These are phyloP conservation scores for Solanum tacnaense DNA, from an alignment of 257 asterid genomes.

Conservation along the genomic window DNA sequence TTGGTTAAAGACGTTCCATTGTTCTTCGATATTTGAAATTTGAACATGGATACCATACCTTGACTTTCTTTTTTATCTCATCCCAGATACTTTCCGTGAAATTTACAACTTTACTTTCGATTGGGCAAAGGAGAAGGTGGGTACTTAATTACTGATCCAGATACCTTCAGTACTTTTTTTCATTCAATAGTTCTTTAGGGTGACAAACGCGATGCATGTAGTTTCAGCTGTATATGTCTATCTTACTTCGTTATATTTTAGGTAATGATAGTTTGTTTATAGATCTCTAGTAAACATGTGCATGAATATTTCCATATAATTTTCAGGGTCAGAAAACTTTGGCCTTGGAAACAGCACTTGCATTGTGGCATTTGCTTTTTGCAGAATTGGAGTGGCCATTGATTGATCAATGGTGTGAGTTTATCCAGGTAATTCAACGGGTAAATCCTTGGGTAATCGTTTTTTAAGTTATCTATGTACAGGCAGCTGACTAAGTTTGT, in stretches of 20 bases:
- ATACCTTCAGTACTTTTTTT: not conserved
- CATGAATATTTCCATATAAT: not conserved
- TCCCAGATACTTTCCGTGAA: constrained; percentile 74
- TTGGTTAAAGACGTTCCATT: not conserved
- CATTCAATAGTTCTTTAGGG: not conserved
- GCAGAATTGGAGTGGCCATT: constrained; percentile 91
- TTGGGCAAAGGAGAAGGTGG: constrained; percentile 98
- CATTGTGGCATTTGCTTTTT: constrained; percentile 96
- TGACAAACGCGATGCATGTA: not conserved
- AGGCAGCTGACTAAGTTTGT: not conserved
- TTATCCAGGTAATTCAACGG: constrained; percentile 54
- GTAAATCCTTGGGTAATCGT: not conserved
- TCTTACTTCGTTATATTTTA: not conserved
- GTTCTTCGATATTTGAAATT: not conserved
- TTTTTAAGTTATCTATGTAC: not conserved
- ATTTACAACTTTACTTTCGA: constrained; percentile 89
- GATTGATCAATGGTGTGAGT: constrained; percentile 95
- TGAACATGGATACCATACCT: not conserved
- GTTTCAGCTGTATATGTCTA: not conserved
- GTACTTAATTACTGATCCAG: not conserved
- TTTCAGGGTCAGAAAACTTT: constrained; percentile 92
- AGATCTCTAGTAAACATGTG: not conserved
- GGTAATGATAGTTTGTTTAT: not conserved
- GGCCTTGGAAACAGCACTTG: constrained; percentile 95
- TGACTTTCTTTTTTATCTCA: not conserved